Conservation (phyloP, 2,329 filamentous ascomycete species). For the Hypoxylon sp. region DNA sequence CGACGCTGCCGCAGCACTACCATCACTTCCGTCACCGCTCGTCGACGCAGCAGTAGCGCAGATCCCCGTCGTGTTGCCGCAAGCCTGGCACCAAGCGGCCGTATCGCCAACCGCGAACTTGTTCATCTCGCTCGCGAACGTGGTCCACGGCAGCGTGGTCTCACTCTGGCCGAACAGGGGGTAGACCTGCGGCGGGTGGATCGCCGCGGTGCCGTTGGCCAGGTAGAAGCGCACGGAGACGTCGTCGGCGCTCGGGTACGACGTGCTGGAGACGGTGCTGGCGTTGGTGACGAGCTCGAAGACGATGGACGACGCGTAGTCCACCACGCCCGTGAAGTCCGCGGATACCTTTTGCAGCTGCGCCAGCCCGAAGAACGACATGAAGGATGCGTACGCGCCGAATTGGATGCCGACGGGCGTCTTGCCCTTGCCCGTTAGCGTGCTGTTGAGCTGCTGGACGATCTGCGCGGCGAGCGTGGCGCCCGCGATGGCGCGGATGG, state of each 20-base stretch:
- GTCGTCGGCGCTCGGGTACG: conserved; percentile 66
- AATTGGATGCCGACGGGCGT: conserved; percentile 68
- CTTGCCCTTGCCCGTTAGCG: conserved; percentile 60
- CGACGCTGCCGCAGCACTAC: conserved; percentile 46
- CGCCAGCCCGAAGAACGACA: conserved; percentile 74
- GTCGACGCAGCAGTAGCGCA: conserved; percentile 66
- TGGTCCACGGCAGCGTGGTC: conserved; percentile 74
- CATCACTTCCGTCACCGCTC: conserved; percentile 45
- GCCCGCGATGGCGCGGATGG: conserved; percentile 71
- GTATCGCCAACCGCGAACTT: conserved; percentile 77
- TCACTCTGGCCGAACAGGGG: conserved; percentile 72
- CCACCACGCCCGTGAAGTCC: conserved; percentile 82
- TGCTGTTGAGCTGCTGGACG: conserved; percentile 66
- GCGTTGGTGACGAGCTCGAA: conserved; percentile 79
- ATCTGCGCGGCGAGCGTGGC: conserved; percentile 71
- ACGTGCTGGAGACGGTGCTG: conserved; percentile 55
- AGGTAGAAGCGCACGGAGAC: conserved; percentile 74
- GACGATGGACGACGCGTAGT: conserved; percentile 85
- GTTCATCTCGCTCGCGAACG: conserved; percentile 75
- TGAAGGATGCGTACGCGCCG: conserved; percentile 73
- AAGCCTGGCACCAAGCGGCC: conserved; percentile 79
- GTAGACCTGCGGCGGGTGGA: conserved; percentile 66
- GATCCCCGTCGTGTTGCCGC: conserved; percentile 78
- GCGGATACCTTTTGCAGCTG: conserved; percentile 64
- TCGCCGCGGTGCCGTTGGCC: conserved; percentile 69